Conservation (phyloP, 257 asterid genomes). For the Solanum rostratum region DNA sequence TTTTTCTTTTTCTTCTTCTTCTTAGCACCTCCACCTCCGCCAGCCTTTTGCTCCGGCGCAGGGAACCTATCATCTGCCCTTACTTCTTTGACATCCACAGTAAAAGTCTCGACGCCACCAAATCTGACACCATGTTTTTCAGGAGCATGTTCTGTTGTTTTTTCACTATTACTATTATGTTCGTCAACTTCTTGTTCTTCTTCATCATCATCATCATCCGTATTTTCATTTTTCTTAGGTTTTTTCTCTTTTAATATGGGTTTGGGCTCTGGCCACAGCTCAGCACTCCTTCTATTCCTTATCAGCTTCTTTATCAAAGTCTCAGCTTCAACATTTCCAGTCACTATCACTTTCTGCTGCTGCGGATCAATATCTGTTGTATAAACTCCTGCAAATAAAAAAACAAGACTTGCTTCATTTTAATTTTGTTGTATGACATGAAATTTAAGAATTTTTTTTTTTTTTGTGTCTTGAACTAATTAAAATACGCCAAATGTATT, state of each 20-base stretch:
- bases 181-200: slow-evolving; percentile 26
- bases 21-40: slow-evolving; percentile 16
- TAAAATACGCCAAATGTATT: too few species aligned
- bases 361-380: slow-evolving; percentile 42
- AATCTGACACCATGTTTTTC: slow-evolving; percentile 31
- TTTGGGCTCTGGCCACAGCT: slow-evolving; percentile 74
- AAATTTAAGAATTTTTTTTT: too few species aligned
- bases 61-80: slow-evolving; percentile 3
- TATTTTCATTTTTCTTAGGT: slow-evolving; percentile 15
- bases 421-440: too few species aligned
- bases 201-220: slow-evolving; percentile 28
- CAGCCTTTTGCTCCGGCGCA: slow-evolving; percentile 6
- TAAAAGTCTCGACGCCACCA: slow-evolving; percentile 21
- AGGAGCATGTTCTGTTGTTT: slow-evolving; percentile 17
- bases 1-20: slow-evolving; percentile 56
- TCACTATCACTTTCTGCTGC: slow-evolving; percentile 69
- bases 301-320: slow-evolving; percentile 49
- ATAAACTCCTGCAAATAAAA: slow-evolving; percentile 50
- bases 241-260: slow-evolving; percentile 29
- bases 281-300: slow-evolving; percentile 61
- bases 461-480: too few species aligned
- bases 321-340: slow-evolving; percentile 60
- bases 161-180: slow-evolving; percentile 1
- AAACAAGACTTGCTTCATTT: too few species aligned
- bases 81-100: background rate